Percentiles rank a stretch among this genome's conserved stretches.
phyloP scores from a whole-genome alignment of 768 basidiomycete genomes.

The Daedaleopsis sinensis region DNA sequence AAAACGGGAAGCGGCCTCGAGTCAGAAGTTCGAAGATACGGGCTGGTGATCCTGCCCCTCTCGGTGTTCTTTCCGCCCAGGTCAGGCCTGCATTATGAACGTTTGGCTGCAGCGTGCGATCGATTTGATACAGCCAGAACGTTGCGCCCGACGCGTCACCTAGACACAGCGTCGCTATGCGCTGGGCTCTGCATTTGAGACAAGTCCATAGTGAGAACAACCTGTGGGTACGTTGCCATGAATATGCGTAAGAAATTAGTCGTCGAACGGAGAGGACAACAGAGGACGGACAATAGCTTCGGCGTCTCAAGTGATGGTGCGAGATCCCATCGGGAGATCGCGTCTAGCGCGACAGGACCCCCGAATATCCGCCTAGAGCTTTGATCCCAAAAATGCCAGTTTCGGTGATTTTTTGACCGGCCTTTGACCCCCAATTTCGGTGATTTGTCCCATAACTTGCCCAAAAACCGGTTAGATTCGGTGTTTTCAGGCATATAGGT shows the following conservation, averaged over 20 bases:
- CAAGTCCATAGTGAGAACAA: background rate
- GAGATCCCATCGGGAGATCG: background rate
- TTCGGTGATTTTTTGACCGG: too few species aligned
- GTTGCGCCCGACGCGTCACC: background rate
- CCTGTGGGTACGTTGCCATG: background rate
- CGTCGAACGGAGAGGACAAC: background rate
- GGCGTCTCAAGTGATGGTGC: background rate
- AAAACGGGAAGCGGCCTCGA: constrained; percentile 17
- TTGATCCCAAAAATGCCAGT: too few species aligned
- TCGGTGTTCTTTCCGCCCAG: constrained; percentile 16
- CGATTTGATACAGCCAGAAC: constrained; percentile 10
- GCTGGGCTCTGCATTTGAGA: constrained; percentile 1
- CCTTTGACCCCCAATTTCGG: too few species aligned
- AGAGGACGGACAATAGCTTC: constrained; percentile 5
- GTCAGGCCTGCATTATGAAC: constrained; percentile 15
- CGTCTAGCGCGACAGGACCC: too few species aligned
- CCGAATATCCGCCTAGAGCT: too few species aligned
- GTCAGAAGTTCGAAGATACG: constrained; percentile 22
- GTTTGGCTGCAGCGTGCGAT: constrained; percentile 17
- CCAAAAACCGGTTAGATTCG: too few species aligned
- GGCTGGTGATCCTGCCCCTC: constrained; percentile 23
- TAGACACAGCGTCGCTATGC: background rate
- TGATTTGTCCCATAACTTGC: too few species aligned
- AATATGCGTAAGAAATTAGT: background rate
- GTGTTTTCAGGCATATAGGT: too few species aligned